A percentile compares a stretch with the other conserved stretches of the same genome.
These are phyloP conservation scores for Eustoma russellianum DNA, from an alignment of 257 asterid species.

Conservation along the genomic window DNA sequence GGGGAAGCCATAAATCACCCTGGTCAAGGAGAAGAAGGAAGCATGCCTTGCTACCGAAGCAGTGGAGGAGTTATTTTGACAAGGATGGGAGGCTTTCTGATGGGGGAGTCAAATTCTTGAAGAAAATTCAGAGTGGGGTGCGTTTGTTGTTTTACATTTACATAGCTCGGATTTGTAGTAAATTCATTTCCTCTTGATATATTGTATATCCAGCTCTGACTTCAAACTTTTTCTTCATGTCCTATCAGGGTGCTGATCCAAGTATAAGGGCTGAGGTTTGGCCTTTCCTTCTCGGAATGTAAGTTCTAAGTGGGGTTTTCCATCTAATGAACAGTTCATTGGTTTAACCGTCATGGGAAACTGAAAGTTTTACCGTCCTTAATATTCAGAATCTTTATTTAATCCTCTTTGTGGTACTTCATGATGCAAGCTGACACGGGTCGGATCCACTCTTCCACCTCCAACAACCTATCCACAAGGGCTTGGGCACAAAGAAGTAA, in stretches of 20 bases:
- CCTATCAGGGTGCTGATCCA: slow-evolving; percentile 86
- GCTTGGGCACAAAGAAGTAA: no score
- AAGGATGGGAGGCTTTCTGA: slow-evolving; percentile 58
- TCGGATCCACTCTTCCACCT: no score
- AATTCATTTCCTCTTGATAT: not conserved
- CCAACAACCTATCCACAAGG: no score
- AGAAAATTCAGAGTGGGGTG: slow-evolving; percentile 86
- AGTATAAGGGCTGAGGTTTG: slow-evolving; percentile 81
- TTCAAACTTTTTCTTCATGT: slow-evolving; percentile 6
- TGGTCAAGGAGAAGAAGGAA: slow-evolving; percentile 87
- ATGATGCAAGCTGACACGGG: no score
- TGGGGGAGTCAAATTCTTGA: slow-evolving; percentile 81
- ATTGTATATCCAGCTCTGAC: not conserved
- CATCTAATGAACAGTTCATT: no score
- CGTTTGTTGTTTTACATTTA: slow-evolving; percentile 11
- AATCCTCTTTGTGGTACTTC: no score
- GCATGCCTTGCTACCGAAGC: slow-evolving; percentile 56
- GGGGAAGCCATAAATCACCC: slow-evolving; percentile 78
- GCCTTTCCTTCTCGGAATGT: slow-evolving; percentile 95
- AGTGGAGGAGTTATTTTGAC: slow-evolving; percentile 69
- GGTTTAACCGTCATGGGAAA: no score
- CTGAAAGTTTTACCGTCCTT: no score
- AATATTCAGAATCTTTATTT: no score
- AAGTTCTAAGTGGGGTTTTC: slow-evolving; percentile 12
- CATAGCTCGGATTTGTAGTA: not conserved